Conservation (phyloP, 768 basidiomycete genomes). For the Russula vinacea region DNA sequence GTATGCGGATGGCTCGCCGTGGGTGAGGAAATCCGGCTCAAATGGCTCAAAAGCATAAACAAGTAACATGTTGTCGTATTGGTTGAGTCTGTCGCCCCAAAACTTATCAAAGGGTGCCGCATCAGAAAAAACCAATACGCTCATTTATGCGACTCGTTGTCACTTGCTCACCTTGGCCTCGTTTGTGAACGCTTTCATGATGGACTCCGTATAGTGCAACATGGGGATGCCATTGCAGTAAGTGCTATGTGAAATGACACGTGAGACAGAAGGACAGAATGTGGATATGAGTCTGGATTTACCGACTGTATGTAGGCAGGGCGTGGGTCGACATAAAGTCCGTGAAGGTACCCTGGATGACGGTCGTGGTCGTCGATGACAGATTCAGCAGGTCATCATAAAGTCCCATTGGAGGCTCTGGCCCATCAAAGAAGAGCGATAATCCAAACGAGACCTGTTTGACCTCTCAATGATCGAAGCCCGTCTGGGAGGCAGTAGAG, state of each 20-base stretch:
- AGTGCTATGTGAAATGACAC: constrained; percentile 21
- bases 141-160: too few species aligned
- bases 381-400: constrained; percentile 48
- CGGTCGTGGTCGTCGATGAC: constrained; percentile 37
- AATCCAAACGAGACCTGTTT: constrained; percentile 6
- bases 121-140: too few species aligned
- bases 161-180: constrained; percentile 1
- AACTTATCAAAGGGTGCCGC: too few species aligned
- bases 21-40: constrained; percentile 18
- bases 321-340: constrained; percentile 35
- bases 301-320: constrained; percentile 32
- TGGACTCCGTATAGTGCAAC: not conserved
- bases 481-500: constrained; percentile 37
- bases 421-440: constrained; percentile 54
- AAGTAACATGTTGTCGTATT: too few species aligned
- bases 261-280: not conserved
- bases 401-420: constrained; percentile 43
- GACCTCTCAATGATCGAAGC: constrained; percentile 33
- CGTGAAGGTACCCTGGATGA: constrained; percentile 40
- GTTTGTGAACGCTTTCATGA: constrained; percentile 12
- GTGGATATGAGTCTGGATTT: not conserved
- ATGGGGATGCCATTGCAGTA: constrained; percentile 7
- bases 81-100: too few species aligned
- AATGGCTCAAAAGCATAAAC: constrained; percentile 38
- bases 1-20: constrained; percentile 25